phyloP scores from a whole-genome alignment of 306 rosid genomes.

The Begonia peltatifolia region DNA sequence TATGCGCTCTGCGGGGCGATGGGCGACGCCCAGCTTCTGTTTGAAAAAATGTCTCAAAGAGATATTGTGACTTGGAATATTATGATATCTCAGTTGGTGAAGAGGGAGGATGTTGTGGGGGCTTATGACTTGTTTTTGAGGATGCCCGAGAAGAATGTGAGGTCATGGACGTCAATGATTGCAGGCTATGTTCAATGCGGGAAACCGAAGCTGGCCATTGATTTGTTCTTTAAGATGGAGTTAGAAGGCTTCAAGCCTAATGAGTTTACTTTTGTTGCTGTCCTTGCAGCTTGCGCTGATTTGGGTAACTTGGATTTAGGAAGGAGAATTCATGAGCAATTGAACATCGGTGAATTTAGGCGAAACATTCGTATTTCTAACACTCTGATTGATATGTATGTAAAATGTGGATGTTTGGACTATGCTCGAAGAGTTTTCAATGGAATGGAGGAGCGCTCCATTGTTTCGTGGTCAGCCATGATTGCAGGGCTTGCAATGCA shows the following conservation, averaged over 20 bases:
- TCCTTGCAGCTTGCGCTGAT: slow-evolving; percentile 43
- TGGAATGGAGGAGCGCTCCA: slow-evolving; percentile 20
- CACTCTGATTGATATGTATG: slow-evolving; percentile 39
- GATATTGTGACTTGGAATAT: slow-evolving; percentile 41
- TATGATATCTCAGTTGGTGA: slow-evolving; percentile 32
- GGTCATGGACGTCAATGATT: slow-evolving; percentile 57
- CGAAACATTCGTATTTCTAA: slow-evolving; percentile 24
- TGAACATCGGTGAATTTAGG: slow-evolving; percentile 17
- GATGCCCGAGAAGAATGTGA: slow-evolving; percentile 29
- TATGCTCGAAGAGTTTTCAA: slow-evolving; percentile 24
- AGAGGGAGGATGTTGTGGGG: slow-evolving; percentile 12
- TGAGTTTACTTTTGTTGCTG: slow-evolving; percentile 33
- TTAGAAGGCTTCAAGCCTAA: slow-evolving; percentile 31
- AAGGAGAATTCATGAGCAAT: slow-evolving; percentile 30
- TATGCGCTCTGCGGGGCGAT: slow-evolving; percentile 19
- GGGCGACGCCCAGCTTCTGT: slow-evolving; percentile 27
- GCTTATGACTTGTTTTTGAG: slow-evolving; percentile 29
- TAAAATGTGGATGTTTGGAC: slow-evolving; percentile 47
- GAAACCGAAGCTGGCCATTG: slow-evolving; percentile 32
- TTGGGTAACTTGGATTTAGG: slow-evolving; percentile 37
- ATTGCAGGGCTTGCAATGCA: slow-evolving; percentile 37
- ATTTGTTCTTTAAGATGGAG: slow-evolving; percentile 29
- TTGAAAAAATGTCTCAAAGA: slow-evolving; percentile 32
- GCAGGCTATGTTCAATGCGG: slow-evolving; percentile 37
- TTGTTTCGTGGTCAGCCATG: slow-evolving; percentile 54